Percentiles rank a stretch among this genome's conserved stretches.
These are phyloP conservation scores for Allantophomopsis cytisporea DNA, from an alignment of 2,329 filamentous ascomycete genomes.

Conservation along the genomic window DNA sequence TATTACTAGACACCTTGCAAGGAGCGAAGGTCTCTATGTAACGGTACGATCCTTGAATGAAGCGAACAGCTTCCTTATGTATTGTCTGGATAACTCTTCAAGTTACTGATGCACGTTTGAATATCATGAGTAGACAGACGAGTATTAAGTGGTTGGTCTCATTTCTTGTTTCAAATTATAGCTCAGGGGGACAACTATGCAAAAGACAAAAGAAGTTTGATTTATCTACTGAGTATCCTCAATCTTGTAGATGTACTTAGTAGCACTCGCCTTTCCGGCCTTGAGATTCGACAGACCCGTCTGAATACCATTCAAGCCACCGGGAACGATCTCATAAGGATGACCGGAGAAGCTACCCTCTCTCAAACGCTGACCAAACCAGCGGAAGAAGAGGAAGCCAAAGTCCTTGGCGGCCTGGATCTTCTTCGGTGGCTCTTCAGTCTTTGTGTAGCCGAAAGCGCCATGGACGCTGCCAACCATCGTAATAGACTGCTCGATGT, in stretches of 20 bases:
- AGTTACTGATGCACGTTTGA: too few species aligned
- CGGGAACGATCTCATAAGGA: constrained; percentile 34
- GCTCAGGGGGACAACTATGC: too few species aligned
- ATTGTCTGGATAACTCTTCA: too few species aligned
- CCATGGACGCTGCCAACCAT: constrained; percentile 11
- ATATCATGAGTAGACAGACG: too few species aligned
- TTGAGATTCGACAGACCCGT: constrained; percentile 38
- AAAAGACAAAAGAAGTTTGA: too few species aligned
- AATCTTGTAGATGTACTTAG: constrained; percentile 46
- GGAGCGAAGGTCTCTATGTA: too few species aligned
- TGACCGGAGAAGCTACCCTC: constrained; percentile 36
- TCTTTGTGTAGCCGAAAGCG: constrained; percentile 1
- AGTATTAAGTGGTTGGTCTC: too few species aligned
- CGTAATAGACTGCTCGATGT: constrained; percentile 8
- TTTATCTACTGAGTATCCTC: constrained; percentile 10
- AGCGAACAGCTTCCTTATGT: too few species aligned
- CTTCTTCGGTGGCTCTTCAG: constrained; percentile 5
- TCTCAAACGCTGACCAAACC: constrained; percentile 23
- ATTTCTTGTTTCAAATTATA: too few species aligned
- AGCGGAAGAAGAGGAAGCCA: constrained; percentile 11
- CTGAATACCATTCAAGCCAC: constrained; percentile 33
- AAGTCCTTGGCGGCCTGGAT: constrained; percentile 12
- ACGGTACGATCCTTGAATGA: too few species aligned
- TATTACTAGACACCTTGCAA: too few species aligned
- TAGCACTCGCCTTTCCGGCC: constrained; percentile 44